A percentile compares a stretch with the other conserved stretches of the same genome.
Conservation (phyloP, 805 yeast genomes). For the Metschnikowia drakensbergensis region DNA sequence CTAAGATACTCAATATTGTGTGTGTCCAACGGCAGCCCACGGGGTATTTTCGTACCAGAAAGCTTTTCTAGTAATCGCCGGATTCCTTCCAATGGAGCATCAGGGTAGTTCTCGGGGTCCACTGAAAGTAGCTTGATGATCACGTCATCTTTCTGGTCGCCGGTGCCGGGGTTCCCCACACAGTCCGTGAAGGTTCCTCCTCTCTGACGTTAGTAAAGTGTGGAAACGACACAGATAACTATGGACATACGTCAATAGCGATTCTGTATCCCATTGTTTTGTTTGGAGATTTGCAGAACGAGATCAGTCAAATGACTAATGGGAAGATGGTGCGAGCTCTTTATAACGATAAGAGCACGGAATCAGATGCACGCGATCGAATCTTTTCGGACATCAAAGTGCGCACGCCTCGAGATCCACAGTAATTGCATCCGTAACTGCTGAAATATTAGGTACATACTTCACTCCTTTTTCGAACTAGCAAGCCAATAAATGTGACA, state of each 20-base stretch:
- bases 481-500: too few species aligned
- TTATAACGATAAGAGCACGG: slow-evolving; percentile 4
- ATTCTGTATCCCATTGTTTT: slow-evolving; percentile 16
- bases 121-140: slow-evolving; percentile 18
- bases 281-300: too few species aligned
- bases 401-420: background rate
- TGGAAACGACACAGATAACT: background rate
- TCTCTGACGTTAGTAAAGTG: slow-evolving; percentile 14
- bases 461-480: too few species aligned
- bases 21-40: slow-evolving; percentile 19
- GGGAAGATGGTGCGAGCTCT: background rate
- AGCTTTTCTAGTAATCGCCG: slow-evolving; percentile 16
- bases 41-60: slow-evolving; percentile 12
- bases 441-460: too few species aligned
- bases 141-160: slow-evolving; percentile 18
- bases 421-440: too few species aligned
- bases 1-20: slow-evolving; percentile 20
- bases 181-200: slow-evolving; percentile 21
- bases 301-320: too few species aligned
- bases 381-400: background rate
- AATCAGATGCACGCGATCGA: background rate
- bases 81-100: slow-evolving; percentile 20
- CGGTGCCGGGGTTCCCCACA: slow-evolving; percentile 20
- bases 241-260: slow-evolving; percentile 19
- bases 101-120: slow-evolving; percentile 19